phyloP scores from a whole-genome alignment of 2,329 filamentous ascomycete genomes.

The Paraphaeosphaeria minitans region DNA sequence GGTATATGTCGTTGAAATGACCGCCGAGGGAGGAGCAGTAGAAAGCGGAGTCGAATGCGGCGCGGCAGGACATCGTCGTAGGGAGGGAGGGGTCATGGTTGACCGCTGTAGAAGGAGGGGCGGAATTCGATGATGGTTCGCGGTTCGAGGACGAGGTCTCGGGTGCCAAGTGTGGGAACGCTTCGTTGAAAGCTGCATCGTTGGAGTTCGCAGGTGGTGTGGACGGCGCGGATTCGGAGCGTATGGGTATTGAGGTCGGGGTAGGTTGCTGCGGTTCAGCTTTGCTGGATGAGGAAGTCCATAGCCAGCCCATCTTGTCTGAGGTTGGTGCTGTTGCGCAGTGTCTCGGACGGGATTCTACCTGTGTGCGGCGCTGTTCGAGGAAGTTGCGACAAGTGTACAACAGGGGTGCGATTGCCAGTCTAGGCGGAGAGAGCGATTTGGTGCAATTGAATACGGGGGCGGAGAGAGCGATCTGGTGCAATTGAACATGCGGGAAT shows the following conservation, averaged over 20 bases:
- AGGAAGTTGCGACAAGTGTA: not conserved
- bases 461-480: not conserved
- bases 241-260: slow-evolving; percentile 21
- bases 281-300: slow-evolving; percentile 29
- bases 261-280: slow-evolving; percentile 25
- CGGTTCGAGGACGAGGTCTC: slow-evolving; percentile 16
- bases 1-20: slow-evolving; percentile 90
- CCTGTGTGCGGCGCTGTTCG: slow-evolving; percentile 12
- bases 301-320: slow-evolving; percentile 52
- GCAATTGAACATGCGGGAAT: not conserved
- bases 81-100: slow-evolving; percentile 60
- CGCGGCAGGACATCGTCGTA: slow-evolving; percentile 82
- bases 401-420: not conserved
- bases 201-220: slow-evolving; percentile 40
- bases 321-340: not conserved
- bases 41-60: slow-evolving; percentile 90
- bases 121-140: slow-evolving; percentile 16
- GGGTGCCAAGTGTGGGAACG: slow-evolving; percentile 56
- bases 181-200: slow-evolving; percentile 56
- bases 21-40: slow-evolving; percentile 91
- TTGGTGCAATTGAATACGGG: not conserved
- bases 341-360: slow-evolving; percentile 9
- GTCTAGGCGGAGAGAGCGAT: not conserved
- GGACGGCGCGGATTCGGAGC: slow-evolving; percentile 32
- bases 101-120: slow-evolving; percentile 19